Evolutionary conservation across 2,329 filamentous ascomycete species (phyloP).

Genomic region (Pseudofabraea citricarpa): DNA sequence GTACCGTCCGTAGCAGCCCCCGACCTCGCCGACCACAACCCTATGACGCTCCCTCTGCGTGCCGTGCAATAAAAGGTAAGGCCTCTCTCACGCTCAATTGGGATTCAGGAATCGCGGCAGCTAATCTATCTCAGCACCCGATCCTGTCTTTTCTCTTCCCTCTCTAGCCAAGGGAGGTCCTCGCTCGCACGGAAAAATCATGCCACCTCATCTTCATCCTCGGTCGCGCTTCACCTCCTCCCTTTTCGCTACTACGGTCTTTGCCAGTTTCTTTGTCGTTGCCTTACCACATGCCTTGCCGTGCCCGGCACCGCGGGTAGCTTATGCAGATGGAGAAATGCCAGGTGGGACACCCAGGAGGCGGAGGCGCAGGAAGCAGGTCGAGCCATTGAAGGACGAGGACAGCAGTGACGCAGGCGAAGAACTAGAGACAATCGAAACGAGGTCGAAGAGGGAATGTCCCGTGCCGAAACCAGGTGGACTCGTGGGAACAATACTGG

Average conservation of each 20-base stretch:
- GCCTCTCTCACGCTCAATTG: constrained; percentile 1
- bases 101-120: background rate
- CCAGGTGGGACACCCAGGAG: constrained; percentile 32
- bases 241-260: constrained; percentile 88
- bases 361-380: constrained; percentile 39
- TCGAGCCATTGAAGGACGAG: constrained; percentile 21
- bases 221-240: constrained; percentile 90
- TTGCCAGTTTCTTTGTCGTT: constrained; percentile 88
- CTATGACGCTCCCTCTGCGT: constrained; percentile 6
- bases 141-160: constrained; percentile 14
- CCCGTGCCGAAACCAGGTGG: constrained; percentile 89
- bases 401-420: constrained; percentile 13
- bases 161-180: constrained; percentile 2
- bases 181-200: constrained; percentile 37
- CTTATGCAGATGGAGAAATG: constrained; percentile 61
- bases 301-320: constrained; percentile 75
- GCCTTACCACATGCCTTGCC: constrained; percentile 85
- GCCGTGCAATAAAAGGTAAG: constrained; percentile 12
- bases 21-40: background rate
- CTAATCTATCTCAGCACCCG: constrained; percentile 10
- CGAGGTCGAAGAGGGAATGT: constrained; percentile 64
- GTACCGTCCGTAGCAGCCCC: too few relatives aligned
- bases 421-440: constrained; percentile 36
- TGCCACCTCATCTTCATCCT: constrained; percentile 85
- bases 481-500: constrained; percentile 61